Evolutionary conservation across 2,329 filamentous ascomycete genomes (phyloP).

Genomic region (Orbilia ellipsospora): DNA sequence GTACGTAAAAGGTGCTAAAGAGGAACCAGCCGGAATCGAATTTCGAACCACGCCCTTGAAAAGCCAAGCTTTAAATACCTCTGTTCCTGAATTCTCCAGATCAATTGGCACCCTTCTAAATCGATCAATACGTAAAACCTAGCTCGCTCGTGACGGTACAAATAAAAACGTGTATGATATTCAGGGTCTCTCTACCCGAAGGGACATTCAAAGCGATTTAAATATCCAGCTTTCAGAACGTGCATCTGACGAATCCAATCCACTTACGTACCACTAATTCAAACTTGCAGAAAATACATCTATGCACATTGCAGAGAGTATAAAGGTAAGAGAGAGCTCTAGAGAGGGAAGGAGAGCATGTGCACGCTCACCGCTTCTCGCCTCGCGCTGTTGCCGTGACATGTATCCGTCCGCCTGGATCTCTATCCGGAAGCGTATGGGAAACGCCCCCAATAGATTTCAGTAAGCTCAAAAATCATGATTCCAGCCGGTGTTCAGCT

Average conservation of each 20-base stretch:
- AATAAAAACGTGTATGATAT: neutral
- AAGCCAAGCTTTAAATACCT: too few relatives aligned
- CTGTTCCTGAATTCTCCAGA: too few relatives aligned
- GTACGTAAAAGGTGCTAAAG: neutral
- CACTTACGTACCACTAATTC: too few relatives aligned
- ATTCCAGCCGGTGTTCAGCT: neutral
- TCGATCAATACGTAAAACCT: too few relatives aligned
- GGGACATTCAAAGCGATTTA: constrained; percentile 23
- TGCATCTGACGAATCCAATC: neutral
- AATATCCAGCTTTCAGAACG: neutral
- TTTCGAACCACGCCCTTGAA: too few relatives aligned
- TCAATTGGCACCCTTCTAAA: too few relatives aligned
- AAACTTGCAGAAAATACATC: neutral
- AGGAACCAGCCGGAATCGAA: too few relatives aligned
- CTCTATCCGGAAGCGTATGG: constrained; percentile 15
- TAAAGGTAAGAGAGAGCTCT: too few relatives aligned
- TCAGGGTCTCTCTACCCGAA: constrained; percentile 18
- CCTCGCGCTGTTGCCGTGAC: too few relatives aligned
- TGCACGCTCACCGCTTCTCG: neutral
- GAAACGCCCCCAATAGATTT: neutral
- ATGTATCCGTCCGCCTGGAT: neutral
- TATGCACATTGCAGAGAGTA: neutral
- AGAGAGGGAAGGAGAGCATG: too few relatives aligned
- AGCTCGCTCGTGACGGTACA: too few relatives aligned
- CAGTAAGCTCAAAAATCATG: constrained; percentile 2